A percentile compares a stretch with the other conserved stretches of the same genome.
Evolutionary conservation across 2,329 filamentous ascomycete genomes (phyloP).

Genomic region (Monilinia laxa): DNA sequence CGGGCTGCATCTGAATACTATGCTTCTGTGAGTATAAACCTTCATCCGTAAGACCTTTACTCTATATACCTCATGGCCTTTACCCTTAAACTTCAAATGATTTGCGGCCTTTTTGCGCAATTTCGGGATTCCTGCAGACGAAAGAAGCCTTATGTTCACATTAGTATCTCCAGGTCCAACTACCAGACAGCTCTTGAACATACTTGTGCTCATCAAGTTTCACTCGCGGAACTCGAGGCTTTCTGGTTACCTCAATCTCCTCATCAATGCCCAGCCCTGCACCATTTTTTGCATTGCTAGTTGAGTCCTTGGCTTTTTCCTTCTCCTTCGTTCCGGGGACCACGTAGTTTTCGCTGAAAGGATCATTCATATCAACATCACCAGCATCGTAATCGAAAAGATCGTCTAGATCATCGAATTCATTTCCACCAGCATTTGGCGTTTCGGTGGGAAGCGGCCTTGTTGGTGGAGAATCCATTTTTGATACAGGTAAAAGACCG

Average conservation of each 20-base stretch:
- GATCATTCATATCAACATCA: constrained; percentile 30
- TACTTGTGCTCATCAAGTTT: constrained; percentile 84
- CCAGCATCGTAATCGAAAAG: constrained; percentile 76
- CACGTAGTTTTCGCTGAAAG: constrained; percentile 35
- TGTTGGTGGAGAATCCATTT: constrained; percentile 8
- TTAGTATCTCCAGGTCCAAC: constrained; percentile 27
- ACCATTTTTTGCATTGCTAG: constrained; percentile 46
- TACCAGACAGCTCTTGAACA: constrained; percentile 16
- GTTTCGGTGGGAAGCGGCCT: constrained; percentile 31
- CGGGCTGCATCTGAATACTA: constrained; percentile 81
- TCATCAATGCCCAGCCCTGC: constrained; percentile 76
- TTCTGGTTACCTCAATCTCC: constrained; percentile 73
- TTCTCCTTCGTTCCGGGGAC: constrained; percentile 29
- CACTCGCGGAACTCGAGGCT: constrained; percentile 71
- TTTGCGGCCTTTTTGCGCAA: constrained; percentile 69
- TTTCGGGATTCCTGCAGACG: constrained; percentile 78
- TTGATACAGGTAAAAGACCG: background rate
- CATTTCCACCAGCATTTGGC: constrained; percentile 44
- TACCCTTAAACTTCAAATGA: constrained; percentile 79
- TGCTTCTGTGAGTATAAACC: constrained; percentile 23
- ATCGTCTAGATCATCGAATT: constrained; percentile 52
- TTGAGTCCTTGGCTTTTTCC: constrained; percentile 47
- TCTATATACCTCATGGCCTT: constrained; percentile 76
- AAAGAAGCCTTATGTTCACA: constrained; percentile 62
- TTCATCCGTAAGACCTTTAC: background rate